Base-by-base conservation (phyloP, 495 filamentous ascomycete genomes). In the Pseudotulostoma volvatum region DNA sequence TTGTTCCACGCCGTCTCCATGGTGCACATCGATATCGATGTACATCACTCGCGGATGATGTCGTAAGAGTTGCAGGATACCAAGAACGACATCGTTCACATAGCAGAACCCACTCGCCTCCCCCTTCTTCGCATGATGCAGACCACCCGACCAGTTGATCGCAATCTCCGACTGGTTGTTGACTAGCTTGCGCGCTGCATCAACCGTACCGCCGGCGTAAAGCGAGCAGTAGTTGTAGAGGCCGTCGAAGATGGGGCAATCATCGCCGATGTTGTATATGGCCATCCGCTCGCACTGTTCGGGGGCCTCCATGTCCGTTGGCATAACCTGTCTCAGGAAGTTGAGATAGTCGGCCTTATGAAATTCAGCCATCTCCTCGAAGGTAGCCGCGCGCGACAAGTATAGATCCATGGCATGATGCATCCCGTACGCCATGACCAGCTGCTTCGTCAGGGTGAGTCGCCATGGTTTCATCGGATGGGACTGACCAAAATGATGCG, bases 401-500 rank as follows among this genome's bases (percentile, higher is more conserved):
- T 90, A 93, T 43, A 82, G 76, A 56, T 95, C 88, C 90, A 97
- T 95, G 38, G 84, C 84, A 43, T 83, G 76, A 51, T 93, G 82
- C 73, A 97, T 83, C 42, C 90, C 92, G 57, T 96, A 96, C 2
- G 82, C 74, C 47, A 90, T 74, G 33, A 97, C 82, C 28, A 97
- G 71, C 52, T 88, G 79, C 54, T 97, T 97, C 41, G 90, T 90
- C 31, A 97, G 73, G 8, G 84, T 93, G 42, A 97, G 68, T 11
- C 90, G 81, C 88, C 88, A 96, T 41, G 90, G 90, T 51, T 97
- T 97, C 90, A 97, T 97, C 11, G 90, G 90, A 61, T 97, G 90
- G 13, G 79, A 79, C 52, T 78, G 77, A 42, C 90, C 90, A 51
- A 97, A 97, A 55, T 97, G 90, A 55, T 93, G 86, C 52, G 78